Evolutionary conservation across 371 early-diverging fungal species (phyloP), one percentile per base, ranked within the genome.

Genomic region (Apophysomyces variabilis): DNA sequence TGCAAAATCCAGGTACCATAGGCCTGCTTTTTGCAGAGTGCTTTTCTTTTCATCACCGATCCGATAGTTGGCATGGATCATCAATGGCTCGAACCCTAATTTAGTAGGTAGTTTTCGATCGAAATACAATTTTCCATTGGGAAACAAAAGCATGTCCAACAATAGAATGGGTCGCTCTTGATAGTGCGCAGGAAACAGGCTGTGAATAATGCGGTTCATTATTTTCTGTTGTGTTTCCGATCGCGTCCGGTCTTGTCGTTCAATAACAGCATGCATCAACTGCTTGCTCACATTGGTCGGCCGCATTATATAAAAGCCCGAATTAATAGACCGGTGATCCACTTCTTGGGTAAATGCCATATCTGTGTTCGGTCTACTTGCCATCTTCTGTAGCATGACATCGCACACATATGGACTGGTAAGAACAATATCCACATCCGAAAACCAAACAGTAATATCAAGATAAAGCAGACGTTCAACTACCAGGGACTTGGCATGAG

Each of bases 401-500:
- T 77, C 77, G 16, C 76, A 62, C 38, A 77, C 62, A 14, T 71
- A 71, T 21, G 54, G 54, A 4, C 54, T 50, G 21, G 54, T 50
- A 26, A 50, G n/a, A 1, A 50, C 54, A 11, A 50, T 50, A 26
- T 50, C 54, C 9, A 50, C 54, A 26, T 50, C 54, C 5, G 54
- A 50, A 11, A 50, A 50, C 54, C 54, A 50, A 21, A 50, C 54
- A 21, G 54, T 50, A 11, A 74, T 68, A 36, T 43, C 67, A 1
- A 75, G 64, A 50, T 77, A 74, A 1, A 77, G 47, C 18, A 77
- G 64, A 7, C 78, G 47, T 35, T 77, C 78, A 0, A 77, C 78
- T 3, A 77, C 78, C n/a, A 77, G 41, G 7, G 78, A 69, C 11
- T 77, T 77, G 38, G 75, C 45, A 26, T 77, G 75, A 0, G 78